These are phyloP conservation scores for Daldinia vernicosa DNA, from an alignment of 495 filamentous ascomycete genomes.

Conservation along the genomic window DNA sequence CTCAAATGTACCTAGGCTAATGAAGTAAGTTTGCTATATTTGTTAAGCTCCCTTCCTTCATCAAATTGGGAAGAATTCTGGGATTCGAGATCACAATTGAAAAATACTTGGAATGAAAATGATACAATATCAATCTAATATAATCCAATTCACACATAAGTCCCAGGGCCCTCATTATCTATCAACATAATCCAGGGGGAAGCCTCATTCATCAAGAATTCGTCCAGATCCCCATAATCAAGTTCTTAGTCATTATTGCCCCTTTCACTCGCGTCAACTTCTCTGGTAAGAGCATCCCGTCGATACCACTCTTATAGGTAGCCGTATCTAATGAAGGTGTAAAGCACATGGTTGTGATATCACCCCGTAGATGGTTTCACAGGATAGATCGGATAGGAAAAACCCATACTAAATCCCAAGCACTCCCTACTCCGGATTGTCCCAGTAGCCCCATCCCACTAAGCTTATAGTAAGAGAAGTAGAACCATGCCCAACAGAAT, in stretches of 20 bases:
- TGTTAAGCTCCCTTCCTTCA: too few relatives aligned
- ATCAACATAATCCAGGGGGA: conserved; percentile 6
- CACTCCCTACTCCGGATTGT: not conserved
- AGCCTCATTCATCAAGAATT: conserved; percentile 6
- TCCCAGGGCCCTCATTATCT: conserved; percentile 18
- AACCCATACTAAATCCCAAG: not conserved
- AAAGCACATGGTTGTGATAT: too few relatives aligned
- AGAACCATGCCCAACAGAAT: not conserved
- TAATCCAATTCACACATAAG: not conserved
- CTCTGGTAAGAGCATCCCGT: not conserved
- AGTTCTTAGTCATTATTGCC: not conserved
- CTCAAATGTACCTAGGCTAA: too few relatives aligned
- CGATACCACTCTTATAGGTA: not conserved
- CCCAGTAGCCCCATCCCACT: not conserved
- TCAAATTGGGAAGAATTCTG: not conserved
- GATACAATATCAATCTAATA: conserved; percentile 3
- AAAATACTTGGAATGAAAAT: not conserved
- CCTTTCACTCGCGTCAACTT: not conserved
- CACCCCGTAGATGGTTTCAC: not conserved
- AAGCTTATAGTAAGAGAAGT: conserved; percentile 6
- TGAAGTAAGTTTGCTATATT: too few relatives aligned
- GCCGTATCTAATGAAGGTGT: not conserved
- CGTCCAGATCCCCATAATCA: not conserved
- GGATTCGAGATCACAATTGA: not conserved
- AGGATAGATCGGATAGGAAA: not conserved